Conservation (phyloP, 2,329 filamentous ascomycete genomes). For the Microdochium nivale region DNA sequence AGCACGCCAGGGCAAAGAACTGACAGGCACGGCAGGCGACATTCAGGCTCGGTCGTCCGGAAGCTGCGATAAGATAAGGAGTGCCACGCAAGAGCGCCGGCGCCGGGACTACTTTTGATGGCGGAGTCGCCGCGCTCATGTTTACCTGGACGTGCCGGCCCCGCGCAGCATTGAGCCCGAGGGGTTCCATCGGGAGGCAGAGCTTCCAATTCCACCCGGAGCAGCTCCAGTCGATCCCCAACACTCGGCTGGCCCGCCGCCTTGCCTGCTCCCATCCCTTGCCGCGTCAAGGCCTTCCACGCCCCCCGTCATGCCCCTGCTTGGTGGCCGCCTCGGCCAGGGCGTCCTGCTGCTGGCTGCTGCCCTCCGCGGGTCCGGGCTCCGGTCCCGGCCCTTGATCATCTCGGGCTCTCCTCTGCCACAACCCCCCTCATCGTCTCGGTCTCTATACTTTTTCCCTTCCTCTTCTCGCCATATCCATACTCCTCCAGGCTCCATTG, state of each 20-base stretch:
- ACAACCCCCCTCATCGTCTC: not conserved
- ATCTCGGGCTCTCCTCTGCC: conserved; percentile 19
- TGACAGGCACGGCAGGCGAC: not conserved
- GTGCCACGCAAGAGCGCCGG: not conserved
- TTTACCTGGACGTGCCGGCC: not conserved
- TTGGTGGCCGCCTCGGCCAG: not conserved
- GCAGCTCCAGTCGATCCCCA: not conserved
- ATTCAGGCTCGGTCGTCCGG: too few species aligned
- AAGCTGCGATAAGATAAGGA: not conserved
- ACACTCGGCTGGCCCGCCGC: not conserved
- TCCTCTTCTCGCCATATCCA: not conserved
- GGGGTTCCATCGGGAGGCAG: too few species aligned
- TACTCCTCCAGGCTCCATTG: not conserved
- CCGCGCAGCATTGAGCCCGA: too few species aligned
- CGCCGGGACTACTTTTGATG: conserved; percentile 1
- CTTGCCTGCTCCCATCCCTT: not conserved
- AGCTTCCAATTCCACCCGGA: not conserved
- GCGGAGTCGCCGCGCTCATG: not conserved
- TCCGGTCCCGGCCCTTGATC: not conserved
- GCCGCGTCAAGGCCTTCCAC: not conserved
- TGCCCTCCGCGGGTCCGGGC: not conserved
- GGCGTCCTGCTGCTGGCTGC: not conserved
- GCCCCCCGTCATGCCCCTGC: not conserved
- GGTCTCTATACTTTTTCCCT: not conserved
- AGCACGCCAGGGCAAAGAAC: not conserved